These are phyloP conservation scores for Hericium rajendrae DNA, from an alignment of 768 basidiomycete genomes.

Conservation along the genomic window DNA sequence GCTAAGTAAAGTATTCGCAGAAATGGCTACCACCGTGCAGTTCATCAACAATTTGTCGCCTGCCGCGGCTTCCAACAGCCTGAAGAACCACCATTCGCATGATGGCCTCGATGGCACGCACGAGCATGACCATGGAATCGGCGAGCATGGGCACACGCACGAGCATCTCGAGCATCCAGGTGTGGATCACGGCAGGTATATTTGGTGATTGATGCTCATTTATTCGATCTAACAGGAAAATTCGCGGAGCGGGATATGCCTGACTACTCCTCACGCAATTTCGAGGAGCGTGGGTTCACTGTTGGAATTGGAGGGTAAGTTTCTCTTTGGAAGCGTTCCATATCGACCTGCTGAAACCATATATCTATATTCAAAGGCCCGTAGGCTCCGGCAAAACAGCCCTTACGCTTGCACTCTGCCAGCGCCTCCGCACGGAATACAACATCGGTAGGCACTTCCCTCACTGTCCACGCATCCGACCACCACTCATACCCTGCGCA, in stretches of 20 bases:
- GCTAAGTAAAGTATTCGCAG: neutral
- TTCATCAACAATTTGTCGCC: slow-evolving; percentile 64
- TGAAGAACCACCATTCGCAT: slow-evolving; percentile 38
- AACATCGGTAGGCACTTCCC: slow-evolving; percentile 67
- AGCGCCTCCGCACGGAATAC: slow-evolving; percentile 66
- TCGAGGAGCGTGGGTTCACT: slow-evolving; percentile 90
- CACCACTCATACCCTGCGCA: slow-evolving; percentile 20
- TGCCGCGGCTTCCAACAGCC: slow-evolving; percentile 18
- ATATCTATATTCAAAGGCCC: slow-evolving; percentile 42
- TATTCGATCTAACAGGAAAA: slow-evolving; percentile 47
- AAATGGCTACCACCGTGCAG: slow-evolving; percentile 46
- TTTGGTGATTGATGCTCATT: neutral
- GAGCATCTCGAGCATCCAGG: slow-evolving; percentile 88
- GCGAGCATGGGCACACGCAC: slow-evolving; percentile 92
- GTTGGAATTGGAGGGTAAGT: slow-evolving; percentile 95
- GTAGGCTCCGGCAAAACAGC: slow-evolving; percentile 99
- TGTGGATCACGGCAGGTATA: slow-evolving; percentile 19
- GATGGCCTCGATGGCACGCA: slow-evolving; percentile 28
- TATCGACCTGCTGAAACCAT: neutral
- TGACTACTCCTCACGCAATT: slow-evolving; percentile 75
- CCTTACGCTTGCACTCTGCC: slow-evolving; percentile 82
- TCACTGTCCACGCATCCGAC: neutral
- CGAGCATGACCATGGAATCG: slow-evolving; percentile 43
- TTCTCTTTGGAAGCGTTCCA: neutral
- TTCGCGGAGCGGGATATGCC: slow-evolving; percentile 90